A percentile compares a stretch with the other conserved stretches of the same genome.
Conservation (phyloP, 305 asterid genomes). For the Fraxinus nigra region DNA sequence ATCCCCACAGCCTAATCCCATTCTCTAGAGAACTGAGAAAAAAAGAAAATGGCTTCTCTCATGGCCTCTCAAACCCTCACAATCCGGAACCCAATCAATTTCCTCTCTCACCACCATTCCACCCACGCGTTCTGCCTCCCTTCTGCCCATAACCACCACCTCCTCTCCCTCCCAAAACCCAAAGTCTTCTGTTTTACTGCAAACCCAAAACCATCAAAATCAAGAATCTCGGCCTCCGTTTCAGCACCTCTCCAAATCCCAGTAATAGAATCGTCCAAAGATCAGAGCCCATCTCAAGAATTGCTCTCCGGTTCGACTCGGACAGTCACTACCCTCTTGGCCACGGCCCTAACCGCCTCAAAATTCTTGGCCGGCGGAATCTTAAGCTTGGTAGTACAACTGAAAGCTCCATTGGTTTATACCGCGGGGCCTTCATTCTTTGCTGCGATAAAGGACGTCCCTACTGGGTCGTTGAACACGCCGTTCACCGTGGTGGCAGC, state of each 20-base stretch:
- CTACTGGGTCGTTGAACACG: constrained; percentile 52
- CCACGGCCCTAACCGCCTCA: constrained; percentile 45
- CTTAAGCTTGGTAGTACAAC: constrained; percentile 34
- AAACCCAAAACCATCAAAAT: constrained; percentile 26
- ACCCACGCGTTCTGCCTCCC: constrained; percentile 8
- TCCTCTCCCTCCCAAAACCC: constrained; percentile 23
- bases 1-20: background rate
- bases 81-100: constrained; percentile 27
- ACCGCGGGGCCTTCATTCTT: constrained; percentile 67
- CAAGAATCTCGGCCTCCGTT: constrained; percentile 35
- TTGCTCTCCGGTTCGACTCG: constrained; percentile 67
- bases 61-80: constrained; percentile 39
- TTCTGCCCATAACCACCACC: constrained; percentile 2
- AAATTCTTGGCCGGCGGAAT: constrained; percentile 40
- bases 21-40: background rate
- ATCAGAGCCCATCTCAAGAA: constrained; percentile 17
- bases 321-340: constrained; percentile 58
- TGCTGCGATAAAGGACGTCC: constrained; percentile 52
- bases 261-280: background rate
- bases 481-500: constrained; percentile 87
- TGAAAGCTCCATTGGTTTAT: constrained; percentile 41
- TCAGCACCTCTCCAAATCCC: constrained; percentile 21
- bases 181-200: constrained; percentile 17
- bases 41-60: constrained; percentile 40
- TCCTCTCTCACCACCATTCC: constrained; percentile 11